Evolutionary conservation across 2,329 filamentous ascomycete species (phyloP), one percentile per base, ranked within the genome.

Genomic region (Penicillium sp.): DNA sequence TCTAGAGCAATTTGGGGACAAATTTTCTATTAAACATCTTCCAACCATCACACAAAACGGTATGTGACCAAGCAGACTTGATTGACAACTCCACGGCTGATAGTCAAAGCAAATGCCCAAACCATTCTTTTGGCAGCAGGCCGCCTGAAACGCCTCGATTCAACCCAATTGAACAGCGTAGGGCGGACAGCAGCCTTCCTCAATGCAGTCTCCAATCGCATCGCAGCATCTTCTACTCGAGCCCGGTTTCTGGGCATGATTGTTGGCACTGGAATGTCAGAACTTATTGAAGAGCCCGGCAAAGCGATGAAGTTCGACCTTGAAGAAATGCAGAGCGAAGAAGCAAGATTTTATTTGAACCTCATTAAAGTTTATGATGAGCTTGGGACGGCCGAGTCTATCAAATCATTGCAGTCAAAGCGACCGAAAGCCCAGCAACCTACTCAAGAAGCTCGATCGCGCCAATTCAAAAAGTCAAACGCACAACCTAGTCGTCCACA

Each of bases 31-130:
- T 61, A 88, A 85, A 52, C 91, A 97, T 70, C 84, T 88, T 0
- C 86, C 92, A 5, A 83, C 88, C n/a, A 67, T 94, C 36, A 88
- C 92, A 65, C 94, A 99, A 79, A 90, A 97, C 81, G 87, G 90
- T 63, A 5, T 6, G 56, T 59, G 41, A 21, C 18, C 28, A 24
- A 18, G 13, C 9, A 16, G 12, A n/a, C 6, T 29, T 4, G 7
- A 21, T 6, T 18, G 4, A 6, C 16, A 6, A 16, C 10, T 34
- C 5, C 1, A 5, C 44, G 13, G 29, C 58, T 70, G 51, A 70
- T 63, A 60, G 44, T 24, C n/a, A 15, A 47, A 94, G 90, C 85
- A 24, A 87, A 92, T 66, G 83, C 89, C 1, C 90, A 97, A 71
- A 80, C 88, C 6, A 74, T 96, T 2, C 82, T 96, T 0, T 77